Conservation (phyloP, 2,329 filamentous ascomycete species). For the Ophiobolus disseminans region DNA sequence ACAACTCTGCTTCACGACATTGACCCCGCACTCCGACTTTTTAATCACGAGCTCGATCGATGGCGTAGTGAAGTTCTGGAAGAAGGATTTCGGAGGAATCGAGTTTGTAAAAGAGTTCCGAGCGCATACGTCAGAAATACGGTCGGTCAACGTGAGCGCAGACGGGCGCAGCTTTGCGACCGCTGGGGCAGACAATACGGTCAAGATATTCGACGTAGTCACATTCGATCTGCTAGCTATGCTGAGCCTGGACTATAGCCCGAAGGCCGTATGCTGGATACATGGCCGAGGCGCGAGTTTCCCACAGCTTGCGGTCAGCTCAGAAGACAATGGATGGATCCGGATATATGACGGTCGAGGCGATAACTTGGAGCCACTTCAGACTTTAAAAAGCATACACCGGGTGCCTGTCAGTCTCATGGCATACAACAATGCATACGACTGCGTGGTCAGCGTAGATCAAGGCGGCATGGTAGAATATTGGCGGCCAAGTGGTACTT, state of each 20-base stretch:
- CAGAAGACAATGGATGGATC: slow-evolving; percentile 74
- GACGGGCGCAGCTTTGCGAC: slow-evolving; percentile 96
- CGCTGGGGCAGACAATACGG: slow-evolving; percentile 75
- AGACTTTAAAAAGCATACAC: slow-evolving; percentile 82
- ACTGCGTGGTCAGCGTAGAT: slow-evolving; percentile 91
- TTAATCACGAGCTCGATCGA: slow-evolving; percentile 92
- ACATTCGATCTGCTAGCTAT: slow-evolving; percentile 74
- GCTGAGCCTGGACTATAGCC: slow-evolving; percentile 76
- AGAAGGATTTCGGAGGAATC: slow-evolving; percentile 86
- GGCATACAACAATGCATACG: slow-evolving; percentile 84
- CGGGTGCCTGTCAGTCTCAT: slow-evolving; percentile 81
- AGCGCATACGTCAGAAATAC: slow-evolving; percentile 86
- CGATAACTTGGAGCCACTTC: slow-evolving; percentile 76
- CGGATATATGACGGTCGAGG: slow-evolving; percentile 89
- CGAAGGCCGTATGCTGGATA: slow-evolving; percentile 88
- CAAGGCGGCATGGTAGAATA: slow-evolving; percentile 95
- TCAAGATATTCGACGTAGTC: slow-evolving; percentile 80
- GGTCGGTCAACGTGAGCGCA: slow-evolving; percentile 80
- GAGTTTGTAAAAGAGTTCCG: slow-evolving; percentile 99
- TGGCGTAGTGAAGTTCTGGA: slow-evolving; percentile 99
- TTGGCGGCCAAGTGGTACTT: slow-evolving; percentile 81
- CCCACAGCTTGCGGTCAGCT: slow-evolving; percentile 83
- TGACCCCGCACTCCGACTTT: slow-evolving; percentile 92
- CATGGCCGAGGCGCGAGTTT: slow-evolving; percentile 84
- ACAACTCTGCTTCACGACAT: slow-evolving; percentile 83